Evolutionary conservation across 805 yeast genomes (phyloP).

Genomic region (Tetrapisispora namnaoensis): DNA sequence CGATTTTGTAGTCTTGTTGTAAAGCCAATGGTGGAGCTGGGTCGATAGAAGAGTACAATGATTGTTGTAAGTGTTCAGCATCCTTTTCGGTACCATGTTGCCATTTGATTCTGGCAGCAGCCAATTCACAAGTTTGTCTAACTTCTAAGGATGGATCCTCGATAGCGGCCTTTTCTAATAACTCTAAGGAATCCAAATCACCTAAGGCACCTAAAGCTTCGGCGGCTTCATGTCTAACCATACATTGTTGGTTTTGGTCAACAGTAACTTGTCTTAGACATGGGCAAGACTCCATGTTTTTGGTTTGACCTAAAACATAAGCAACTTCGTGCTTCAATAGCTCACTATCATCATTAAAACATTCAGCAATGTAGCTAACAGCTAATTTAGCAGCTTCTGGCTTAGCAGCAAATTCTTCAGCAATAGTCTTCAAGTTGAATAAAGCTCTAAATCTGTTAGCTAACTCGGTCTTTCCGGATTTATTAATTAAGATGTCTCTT

Average conservation of each 20-base stretch:
- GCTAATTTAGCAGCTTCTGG: constrained; percentile 52
- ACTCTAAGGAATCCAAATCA: constrained; percentile 57
- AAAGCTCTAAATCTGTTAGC: constrained; percentile 90
- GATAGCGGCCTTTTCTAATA: constrained; percentile 52
- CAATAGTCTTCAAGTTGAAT: constrained; percentile 80
- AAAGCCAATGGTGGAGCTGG: constrained; percentile 97
- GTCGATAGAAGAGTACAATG: constrained; percentile 80
- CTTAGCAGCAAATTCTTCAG: constrained; percentile 53
- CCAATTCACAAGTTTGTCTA: constrained; percentile 95
- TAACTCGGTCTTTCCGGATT: constrained; percentile 43
- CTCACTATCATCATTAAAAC: constrained; percentile 76
- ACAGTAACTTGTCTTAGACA: constrained; percentile 61
- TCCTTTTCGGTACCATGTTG: constrained; percentile 53
- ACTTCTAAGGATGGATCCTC: constrained; percentile 82
- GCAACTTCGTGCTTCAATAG: constrained; percentile 96
- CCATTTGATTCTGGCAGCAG: constrained; percentile 92
- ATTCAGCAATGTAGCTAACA: constrained; percentile 73
- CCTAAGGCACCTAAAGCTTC: constrained; percentile 97
- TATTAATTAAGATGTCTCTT: constrained; percentile 61
- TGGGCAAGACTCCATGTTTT: constrained; percentile 70
- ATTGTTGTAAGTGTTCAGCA: constrained; percentile 42
- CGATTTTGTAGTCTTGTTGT: constrained; percentile 44
- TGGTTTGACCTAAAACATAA: constrained; percentile 92
- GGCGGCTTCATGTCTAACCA: constrained; percentile 99
- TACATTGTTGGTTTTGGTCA: constrained; percentile 65